Base-by-base conservation (phyloP, 116 monocot genomes). In the Posidonia oceanica region DNA sequence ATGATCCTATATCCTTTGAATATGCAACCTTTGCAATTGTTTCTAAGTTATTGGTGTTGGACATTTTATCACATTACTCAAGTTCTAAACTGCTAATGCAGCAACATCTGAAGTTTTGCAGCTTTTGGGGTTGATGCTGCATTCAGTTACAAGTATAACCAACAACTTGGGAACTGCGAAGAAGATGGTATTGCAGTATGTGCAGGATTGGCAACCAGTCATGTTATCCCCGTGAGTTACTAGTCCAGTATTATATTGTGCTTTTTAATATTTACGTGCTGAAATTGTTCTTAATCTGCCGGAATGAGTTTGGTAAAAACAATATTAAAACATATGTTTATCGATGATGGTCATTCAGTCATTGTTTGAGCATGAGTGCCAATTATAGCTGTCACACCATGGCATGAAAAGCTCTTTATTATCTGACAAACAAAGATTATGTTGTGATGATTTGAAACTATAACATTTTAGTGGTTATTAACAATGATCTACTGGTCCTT, bases 101-200 rank as follows among this genome's bases (percentile, higher is more conserved):
- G 10, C 52, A 5, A 53, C 16, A 68, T 22, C 52, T 54, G 52
- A 52, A 68, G 29, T 53, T 68, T 69, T 80, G 63, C 75, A 97
- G 97, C 89, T 73, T 97, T 97, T 89, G 97, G 97, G 36, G 79
- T 92, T 42, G 97, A 92, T 82, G 77, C 83, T 53, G 92, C 83
- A 72, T 97, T 97, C 58, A 87, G 92, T 74, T 97, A 97, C 77
- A 97, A 97, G 74, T 83, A 77, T 54, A 97, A 97, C 66, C 89
- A 85, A 61, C 80, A 75, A 69, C 85, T 83, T 85, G 97, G 97
- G 17, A 74, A 82, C 76, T 97, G 97, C 58, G 55, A 71, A 38
- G 79, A 87, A 75, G 89, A 91, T 83, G 97, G 97, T 13, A 79
- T 97, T 68, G 87, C 85, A 75, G 61, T 97, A 75, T 92, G 81